Conservation (phyloP, 331 rosid species). For the Erythrophleum ivorense region DNA sequence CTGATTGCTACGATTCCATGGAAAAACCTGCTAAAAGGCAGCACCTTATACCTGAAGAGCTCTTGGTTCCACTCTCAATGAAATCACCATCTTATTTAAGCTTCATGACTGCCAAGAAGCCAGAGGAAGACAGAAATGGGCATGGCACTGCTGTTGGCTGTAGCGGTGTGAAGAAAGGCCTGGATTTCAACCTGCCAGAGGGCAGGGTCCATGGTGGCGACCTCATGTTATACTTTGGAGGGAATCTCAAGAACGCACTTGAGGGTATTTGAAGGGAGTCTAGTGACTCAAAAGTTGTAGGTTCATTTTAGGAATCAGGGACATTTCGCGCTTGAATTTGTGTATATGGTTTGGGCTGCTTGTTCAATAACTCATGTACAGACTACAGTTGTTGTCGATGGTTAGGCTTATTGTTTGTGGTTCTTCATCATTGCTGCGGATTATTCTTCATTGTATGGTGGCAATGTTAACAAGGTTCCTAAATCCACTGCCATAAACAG, state of each 20-base stretch:
- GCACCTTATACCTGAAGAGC: conserved; percentile 79
- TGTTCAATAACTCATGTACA: conserved; percentile 47
- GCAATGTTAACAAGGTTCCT: conserved; percentile 31
- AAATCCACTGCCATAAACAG: conserved; percentile 37
- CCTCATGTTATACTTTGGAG: conserved; percentile 87
- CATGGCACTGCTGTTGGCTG: conserved; percentile 38
- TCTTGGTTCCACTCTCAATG: conserved; percentile 90
- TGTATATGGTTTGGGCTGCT: conserved; percentile 54
- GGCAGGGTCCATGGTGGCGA: conserved; percentile 98
- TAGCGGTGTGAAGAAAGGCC: conserved; percentile 45
- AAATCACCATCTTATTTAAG: conserved; percentile 69
- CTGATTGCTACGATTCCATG: conserved; percentile 64
- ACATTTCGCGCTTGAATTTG: conserved; percentile 41
- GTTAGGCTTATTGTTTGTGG: conserved; percentile 47
- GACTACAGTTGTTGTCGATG: conserved; percentile 41
- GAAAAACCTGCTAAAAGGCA: conserved; percentile 57
- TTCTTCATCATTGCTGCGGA: conserved; percentile 27
- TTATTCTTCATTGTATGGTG: conserved; percentile 41
- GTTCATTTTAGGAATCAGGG: conserved; percentile 46
- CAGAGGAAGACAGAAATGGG: conserved; percentile 53
- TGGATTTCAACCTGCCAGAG: conserved; percentile 71
- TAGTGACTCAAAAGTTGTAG: conserved; percentile 36
- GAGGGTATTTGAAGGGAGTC: conserved; percentile 55
- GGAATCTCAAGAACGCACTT: conserved; percentile 74
- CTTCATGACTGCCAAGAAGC: conserved; percentile 55